Evolutionary conservation across 2,329 filamentous ascomycete genomes (phyloP).

Genomic region (Dendrostoma leiphaemia): DNA sequence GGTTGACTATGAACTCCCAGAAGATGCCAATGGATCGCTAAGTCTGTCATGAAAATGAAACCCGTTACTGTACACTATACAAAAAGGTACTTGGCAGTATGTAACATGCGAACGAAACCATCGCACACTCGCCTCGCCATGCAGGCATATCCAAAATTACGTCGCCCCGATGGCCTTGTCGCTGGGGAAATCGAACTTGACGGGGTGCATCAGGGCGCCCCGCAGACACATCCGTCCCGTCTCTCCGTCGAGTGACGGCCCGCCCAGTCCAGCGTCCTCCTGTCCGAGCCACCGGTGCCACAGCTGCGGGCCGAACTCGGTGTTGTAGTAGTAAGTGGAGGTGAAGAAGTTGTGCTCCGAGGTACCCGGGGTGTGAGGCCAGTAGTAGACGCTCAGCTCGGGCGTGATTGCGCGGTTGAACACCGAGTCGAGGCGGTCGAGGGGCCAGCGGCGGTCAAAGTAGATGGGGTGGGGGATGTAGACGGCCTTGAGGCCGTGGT

Average conservation of each 20-base stretch:
- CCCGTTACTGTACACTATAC: not conserved
- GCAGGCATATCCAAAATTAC: not conserved
- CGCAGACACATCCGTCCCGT: constrained; percentile 60
- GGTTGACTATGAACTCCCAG: not conserved
- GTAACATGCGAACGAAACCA: not conserved
- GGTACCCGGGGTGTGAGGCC: constrained; percentile 43
- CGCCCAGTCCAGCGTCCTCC: constrained; percentile 54
- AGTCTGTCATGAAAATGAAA: not conserved
- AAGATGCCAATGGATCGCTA: not conserved
- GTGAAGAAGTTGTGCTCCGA: constrained; percentile 57
- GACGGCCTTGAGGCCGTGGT: constrained; percentile 77
- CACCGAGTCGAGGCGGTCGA: constrained; percentile 52
- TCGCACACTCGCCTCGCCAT: not conserved
- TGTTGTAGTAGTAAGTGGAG: constrained; percentile 60
- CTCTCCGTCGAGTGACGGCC: constrained; percentile 35
- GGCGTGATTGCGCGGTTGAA: constrained; percentile 59
- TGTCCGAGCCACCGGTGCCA: constrained; percentile 65
- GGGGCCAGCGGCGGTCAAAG: constrained; percentile 72
- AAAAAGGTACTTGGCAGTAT: constrained; percentile 1
- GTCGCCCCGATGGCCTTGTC: constrained; percentile 18
- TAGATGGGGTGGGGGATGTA: constrained; percentile 77
- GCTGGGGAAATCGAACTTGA: constrained; percentile 43
- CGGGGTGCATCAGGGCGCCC: constrained; percentile 63
- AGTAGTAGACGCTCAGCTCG: constrained; percentile 39
- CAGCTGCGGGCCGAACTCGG: constrained; percentile 53